Conservation (phyloP, 164 flowering plant genomes). For the Taxillus chinensis region DNA sequence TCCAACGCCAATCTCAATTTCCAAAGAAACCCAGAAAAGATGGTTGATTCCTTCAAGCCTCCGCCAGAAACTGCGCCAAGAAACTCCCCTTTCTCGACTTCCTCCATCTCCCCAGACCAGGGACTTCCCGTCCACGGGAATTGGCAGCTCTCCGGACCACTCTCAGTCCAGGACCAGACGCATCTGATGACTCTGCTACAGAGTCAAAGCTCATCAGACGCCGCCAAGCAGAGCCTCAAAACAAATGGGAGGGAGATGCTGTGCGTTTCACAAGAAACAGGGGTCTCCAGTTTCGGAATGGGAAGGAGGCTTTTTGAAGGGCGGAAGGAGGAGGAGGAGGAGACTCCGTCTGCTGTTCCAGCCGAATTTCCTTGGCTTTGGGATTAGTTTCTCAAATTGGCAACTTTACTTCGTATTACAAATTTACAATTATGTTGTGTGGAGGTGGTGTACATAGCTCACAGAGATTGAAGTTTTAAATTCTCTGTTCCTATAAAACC, state of each 20-base stretch:
- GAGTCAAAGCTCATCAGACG: constrained; percentile 25
- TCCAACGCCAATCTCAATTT: constrained; percentile 27
- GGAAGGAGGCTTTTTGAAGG: constrained; percentile 31
- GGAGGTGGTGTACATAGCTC: too few relatives aligned
- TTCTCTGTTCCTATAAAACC: too few relatives aligned
- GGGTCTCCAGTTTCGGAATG: constrained; percentile 41
- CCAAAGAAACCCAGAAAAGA: constrained; percentile 17
- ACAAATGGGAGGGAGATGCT: constrained; percentile 38
- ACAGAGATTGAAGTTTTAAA: too few relatives aligned
- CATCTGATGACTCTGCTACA: constrained; percentile 36
- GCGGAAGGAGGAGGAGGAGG: constrained; percentile 22
- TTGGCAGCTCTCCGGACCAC: constrained; percentile 23
- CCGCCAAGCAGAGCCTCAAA: constrained; percentile 30
- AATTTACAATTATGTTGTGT: neutral
- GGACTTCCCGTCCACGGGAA: constrained; percentile 11
- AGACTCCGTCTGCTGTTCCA: constrained; percentile 39
- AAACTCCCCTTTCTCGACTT: constrained; percentile 16
- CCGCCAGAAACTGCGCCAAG: constrained; percentile 15
- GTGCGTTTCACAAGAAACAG: constrained; percentile 58
- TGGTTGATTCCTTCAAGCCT: constrained; percentile 12
- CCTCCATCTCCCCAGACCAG: constrained; percentile 23
- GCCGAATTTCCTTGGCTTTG: constrained; percentile 47
- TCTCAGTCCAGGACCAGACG: constrained; percentile 36
- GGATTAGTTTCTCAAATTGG: constrained; percentile 27
- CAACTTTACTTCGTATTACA: neutral